These are phyloP conservation scores for Colletotrichum karsti DNA, from an alignment of 2,329 filamentous ascomycete species.

Conservation along the genomic window DNA sequence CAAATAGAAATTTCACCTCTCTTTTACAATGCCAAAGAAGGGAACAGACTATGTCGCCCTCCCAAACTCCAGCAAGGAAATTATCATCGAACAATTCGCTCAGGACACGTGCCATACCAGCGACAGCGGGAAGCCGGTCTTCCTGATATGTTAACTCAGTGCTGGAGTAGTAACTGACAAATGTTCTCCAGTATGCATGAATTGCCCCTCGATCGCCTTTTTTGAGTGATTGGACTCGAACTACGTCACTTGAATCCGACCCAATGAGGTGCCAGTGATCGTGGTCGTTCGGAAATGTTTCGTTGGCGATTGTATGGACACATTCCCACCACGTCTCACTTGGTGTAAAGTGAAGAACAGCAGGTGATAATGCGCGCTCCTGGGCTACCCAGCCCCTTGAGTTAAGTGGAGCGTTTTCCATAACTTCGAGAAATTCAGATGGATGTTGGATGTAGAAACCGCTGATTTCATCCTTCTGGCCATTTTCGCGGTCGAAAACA, in stretches of 20 bases:
- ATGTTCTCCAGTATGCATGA: not conserved
- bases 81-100: not conserved
- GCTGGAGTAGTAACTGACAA: not conserved
- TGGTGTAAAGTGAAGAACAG: not conserved
- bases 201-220: not conserved
- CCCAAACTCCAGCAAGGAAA: not conserved
- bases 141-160: not conserved
- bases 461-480: rapidly evolving
- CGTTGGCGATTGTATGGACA: not conserved
- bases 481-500: not conserved
- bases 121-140: not conserved
- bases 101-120: not conserved
- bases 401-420: not conserved
- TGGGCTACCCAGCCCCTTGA: not conserved
- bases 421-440: not conserved
- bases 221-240: not conserved
- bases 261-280: not conserved
- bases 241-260: not conserved
- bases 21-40: not conserved
- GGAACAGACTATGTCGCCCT: not conserved
- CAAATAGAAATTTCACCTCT: not conserved
- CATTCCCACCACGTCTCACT: not conserved
- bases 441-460: not conserved
- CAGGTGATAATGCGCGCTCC: not conserved
- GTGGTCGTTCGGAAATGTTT: not conserved